Base-by-base conservation (phyloP, 1,284 basidiomycete species). In the Mycosarcoma maydis region DNA sequence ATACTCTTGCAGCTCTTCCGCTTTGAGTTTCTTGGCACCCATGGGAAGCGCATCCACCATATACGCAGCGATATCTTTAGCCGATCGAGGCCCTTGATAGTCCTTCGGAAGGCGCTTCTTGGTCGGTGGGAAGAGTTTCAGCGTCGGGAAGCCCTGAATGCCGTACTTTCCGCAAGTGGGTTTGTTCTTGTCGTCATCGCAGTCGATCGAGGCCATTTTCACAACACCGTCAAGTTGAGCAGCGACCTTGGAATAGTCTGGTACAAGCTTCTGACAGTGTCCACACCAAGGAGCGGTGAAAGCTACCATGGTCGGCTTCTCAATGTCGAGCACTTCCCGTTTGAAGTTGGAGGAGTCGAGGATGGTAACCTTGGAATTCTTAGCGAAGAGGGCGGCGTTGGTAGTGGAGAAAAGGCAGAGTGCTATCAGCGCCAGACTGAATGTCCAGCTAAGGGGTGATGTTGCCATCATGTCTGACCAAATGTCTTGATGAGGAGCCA, bases 71-170 rank as follows among this genome's bases (percentile, higher is more conserved):
- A 97, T 84, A 3, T 87, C 87, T 46, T 86, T 88, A 2, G 89
- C 87, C 30, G 88, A 89, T 45, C 94, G 87, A 66, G 93, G 89
- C 29, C 87, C 86, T 2, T 90, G 86, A 80, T 91, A 96, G 47
- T 87, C 85, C 67, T 90, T 86, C 0, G 91, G 86, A 3, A 87
- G 84, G 1, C 88, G 82, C 58, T 88, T 85, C 62, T 80, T 77
- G 23, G 76, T 70, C 45, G 77, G 55, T 33, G 82, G 62, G 75
- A 82, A 61, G 89, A 85, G 53, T 94, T 88, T 29, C 84, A 97
- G 82, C 4, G 94, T 96, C 1, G 94, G 94, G 86, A 94, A 97
- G 2, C 94, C 94, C 83, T 93, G 86, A 19, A 96, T 87, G n/a
- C 88, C 87, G 85, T 91, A 90, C 64, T 92, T 88, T 0, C 87